phyloP scores from a whole-genome alignment of 495 filamentous ascomycete species.

The Penicillium argentinense region DNA sequence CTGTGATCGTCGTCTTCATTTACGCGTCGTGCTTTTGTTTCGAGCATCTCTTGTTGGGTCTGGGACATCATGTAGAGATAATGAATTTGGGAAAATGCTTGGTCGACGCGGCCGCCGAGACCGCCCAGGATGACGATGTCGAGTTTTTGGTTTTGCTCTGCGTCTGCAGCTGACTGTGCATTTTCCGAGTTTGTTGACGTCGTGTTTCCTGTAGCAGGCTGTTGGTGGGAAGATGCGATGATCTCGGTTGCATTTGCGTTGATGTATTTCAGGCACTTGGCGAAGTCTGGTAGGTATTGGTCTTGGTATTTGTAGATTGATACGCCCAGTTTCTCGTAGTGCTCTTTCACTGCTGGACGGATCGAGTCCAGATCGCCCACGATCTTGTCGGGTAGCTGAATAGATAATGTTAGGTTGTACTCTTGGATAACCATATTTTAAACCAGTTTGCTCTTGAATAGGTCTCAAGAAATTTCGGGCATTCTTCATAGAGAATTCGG shows the following conservation, averaged over 20 bases:
- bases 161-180: neutral
- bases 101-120: conserved; percentile 86
- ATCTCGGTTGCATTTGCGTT: conserved; percentile 30
- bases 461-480: no score
- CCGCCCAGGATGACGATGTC: conserved; percentile 75
- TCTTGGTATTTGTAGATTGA: conserved; percentile 65
- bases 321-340: conserved; percentile 57
- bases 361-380: conserved; percentile 92
- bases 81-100: conserved; percentile 84
- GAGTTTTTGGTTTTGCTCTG: conserved; percentile 14
- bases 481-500: no score
- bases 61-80: conserved; percentile 58
- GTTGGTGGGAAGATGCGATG: conserved; percentile 19
- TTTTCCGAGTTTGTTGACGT: conserved; percentile 4
- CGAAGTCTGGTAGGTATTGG: conserved; percentile 84
- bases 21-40: conserved; percentile 3
- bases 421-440: no score
- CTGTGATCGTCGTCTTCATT: neutral
- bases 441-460: neutral
- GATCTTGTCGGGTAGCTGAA: conserved; percentile 65
- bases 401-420: no score
- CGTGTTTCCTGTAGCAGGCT: neutral
- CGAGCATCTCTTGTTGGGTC: conserved; percentile 16
- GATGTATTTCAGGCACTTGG: conserved; percentile 71
- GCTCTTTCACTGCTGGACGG: conserved; percentile 48